Base-by-base conservation (phyloP, 2,329 filamentous ascomycete species). In the Fusarium equiseti region DNA sequence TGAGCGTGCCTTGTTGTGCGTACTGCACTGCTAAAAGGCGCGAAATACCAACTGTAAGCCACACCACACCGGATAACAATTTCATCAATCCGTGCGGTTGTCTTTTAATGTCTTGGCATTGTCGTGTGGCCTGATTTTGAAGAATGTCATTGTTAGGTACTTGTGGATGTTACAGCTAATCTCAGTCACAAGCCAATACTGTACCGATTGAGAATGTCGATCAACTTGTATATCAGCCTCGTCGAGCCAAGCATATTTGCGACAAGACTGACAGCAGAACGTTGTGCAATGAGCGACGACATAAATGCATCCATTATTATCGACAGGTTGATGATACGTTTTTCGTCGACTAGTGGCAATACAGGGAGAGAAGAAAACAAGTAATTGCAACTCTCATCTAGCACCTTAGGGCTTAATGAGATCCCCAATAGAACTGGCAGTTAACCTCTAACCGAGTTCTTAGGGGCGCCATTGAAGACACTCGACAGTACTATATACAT, bases 41-140 rank as follows among this genome's bases (percentile, higher is more conserved):
- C 57, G 60, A 63, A 71, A 64, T 72, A 59, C 56, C 58, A 63
- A 66, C 59, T 51, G 68, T 32, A 74, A 74, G 73, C 70, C 71
- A 75, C 70, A 59, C 52, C 40, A 65, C 64, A 51, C 68, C 49
- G 59, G 63, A 58, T 54, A 66, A 57, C 60, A 54, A 68, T 66
- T 66, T 66, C 67, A 68, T 63, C 48, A 59, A 44, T 59, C 46
- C 63, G 44, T 20, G 13, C 52, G 63, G 52, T 61, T 56, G 24
- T 55, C 51, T 45, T 48, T 53, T 59, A 63, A 42, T 48, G 65
- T 38, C 66, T 69, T 73, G 68, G 66, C 62, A 64, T 35, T 38
- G 16, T 45, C 43, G 48, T 61, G 66, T 74, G 73, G 72, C 40
- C 73, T 74, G 69, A 68, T 75, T 43, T 64, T 64, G 57, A 59